Conservation (phyloP, 2,329 filamentous ascomycete species). For the Cordyceps tenuipes region DNA sequence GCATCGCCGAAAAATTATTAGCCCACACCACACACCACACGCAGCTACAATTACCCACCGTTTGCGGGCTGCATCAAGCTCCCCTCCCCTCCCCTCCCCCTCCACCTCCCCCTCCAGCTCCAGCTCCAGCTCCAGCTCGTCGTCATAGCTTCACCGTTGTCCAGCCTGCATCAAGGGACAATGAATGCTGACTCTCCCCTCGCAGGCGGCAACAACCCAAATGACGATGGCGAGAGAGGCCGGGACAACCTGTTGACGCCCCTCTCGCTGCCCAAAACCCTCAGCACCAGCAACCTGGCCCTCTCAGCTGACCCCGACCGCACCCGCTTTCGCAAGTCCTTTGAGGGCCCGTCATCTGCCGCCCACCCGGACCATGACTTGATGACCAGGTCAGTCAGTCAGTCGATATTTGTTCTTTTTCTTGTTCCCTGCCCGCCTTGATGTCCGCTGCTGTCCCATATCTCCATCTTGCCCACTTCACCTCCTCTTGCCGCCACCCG, state of each 20-base stretch:
- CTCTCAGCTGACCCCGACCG: slow-evolving; percentile 45
- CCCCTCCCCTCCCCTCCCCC: too few species aligned
- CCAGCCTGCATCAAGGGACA: neutral
- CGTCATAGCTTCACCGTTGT: neutral
- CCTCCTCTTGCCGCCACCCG: neutral
- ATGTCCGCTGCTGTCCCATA: neutral
- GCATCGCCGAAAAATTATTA: neutral
- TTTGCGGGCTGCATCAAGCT: neutral
- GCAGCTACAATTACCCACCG: neutral
- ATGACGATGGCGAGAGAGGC: slow-evolving; percentile 30
- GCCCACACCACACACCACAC: slow-evolving; percentile 5
- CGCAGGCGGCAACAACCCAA: slow-evolving; percentile 4
- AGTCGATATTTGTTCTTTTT: neutral
- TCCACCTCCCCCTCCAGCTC: neutral
- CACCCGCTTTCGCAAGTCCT: slow-evolving; percentile 62
- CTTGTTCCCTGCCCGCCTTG: neutral
- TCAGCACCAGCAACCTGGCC: slow-evolving; percentile 55
- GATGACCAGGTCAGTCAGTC: slow-evolving; percentile 60
- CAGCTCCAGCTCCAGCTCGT: neutral
- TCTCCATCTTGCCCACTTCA: neutral
- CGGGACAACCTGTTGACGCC: slow-evolving; percentile 38
- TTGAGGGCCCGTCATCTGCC: slow-evolving; percentile 58
- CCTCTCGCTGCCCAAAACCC: slow-evolving; percentile 53
- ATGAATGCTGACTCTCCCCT: slow-evolving; percentile 18
- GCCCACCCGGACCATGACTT: slow-evolving; percentile 56